These are phyloP conservation scores for Aspergillus asperescens DNA, from an alignment of 495 filamentous ascomycete genomes.

Conservation along the genomic window DNA sequence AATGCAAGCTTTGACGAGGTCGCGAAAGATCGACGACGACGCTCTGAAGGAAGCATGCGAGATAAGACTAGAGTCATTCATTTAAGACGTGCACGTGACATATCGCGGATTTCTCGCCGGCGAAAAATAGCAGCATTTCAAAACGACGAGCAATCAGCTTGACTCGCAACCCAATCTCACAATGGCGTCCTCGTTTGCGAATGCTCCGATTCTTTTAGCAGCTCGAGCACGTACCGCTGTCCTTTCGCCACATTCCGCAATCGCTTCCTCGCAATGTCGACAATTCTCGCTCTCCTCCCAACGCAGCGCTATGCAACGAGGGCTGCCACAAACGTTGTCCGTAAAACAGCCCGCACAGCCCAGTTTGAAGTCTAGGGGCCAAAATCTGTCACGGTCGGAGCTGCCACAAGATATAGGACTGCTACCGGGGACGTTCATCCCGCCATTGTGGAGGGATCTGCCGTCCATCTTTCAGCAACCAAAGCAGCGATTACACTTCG, in stretches of 20 bases:
- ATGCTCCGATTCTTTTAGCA: conserved; percentile 21
- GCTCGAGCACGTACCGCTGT: conserved; percentile 12
- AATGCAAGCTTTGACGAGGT: background rate
- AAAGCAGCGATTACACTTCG: conserved; percentile 38
- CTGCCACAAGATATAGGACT: conserved; percentile 51
- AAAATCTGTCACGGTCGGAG: conserved; percentile 20
- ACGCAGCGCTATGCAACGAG: conserved; percentile 23
- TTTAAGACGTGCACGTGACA: conserved; percentile 14
- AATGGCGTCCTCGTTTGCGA: conserved; percentile 37
- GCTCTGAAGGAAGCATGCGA: conserved; percentile 5
- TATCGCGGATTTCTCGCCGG: conserved; percentile 9
- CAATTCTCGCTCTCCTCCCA: conserved; percentile 34
- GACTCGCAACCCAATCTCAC: conserved; percentile 10
- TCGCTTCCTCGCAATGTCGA: conserved; percentile 28
- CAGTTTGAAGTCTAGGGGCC: conserved; percentile 37
- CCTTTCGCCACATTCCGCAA: conserved; percentile 11
- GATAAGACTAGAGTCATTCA: background rate
- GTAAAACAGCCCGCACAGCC: conserved; percentile 29
- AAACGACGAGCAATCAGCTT: background rate
- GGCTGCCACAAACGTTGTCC: conserved; percentile 21
- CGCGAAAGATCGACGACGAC: conserved; percentile 6
- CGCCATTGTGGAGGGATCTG: conserved; percentile 50
- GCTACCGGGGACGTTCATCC: conserved; percentile 54
- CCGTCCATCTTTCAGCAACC: conserved; percentile 51
- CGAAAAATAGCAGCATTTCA: conserved; percentile 6